Conservation (phyloP, 2,329 filamentous ascomycete species). For the Phoma sp. region DNA sequence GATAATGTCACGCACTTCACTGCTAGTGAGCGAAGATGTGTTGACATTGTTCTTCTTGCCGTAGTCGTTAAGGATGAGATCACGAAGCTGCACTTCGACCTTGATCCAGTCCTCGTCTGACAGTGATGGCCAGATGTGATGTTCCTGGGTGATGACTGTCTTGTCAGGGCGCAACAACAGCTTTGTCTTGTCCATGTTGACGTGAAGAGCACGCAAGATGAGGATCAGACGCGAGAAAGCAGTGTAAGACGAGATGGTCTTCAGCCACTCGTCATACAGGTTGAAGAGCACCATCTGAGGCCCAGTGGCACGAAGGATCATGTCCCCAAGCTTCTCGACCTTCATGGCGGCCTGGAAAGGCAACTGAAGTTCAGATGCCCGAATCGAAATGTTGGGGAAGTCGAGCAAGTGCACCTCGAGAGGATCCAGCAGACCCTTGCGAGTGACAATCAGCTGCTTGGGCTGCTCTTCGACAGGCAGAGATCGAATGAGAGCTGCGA, state of each 20-base stretch:
- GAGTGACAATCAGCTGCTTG: slow-evolving; percentile 97
- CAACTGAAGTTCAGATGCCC: slow-evolving; percentile 93
- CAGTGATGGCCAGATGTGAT: slow-evolving; percentile 97
- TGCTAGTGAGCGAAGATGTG: slow-evolving; percentile 92
- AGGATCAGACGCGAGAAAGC: slow-evolving; percentile 95
- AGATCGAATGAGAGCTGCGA: slow-evolving; percentile 93
- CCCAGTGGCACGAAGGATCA: slow-evolving; percentile 96
- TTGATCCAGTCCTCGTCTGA: slow-evolving; percentile 99
- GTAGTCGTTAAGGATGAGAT: slow-evolving; percentile 97
- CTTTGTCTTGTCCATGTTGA: slow-evolving; percentile 99
- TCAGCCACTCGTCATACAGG: slow-evolving; percentile 97
- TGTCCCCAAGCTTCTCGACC: slow-evolving; percentile 98
- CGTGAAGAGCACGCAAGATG: slow-evolving; percentile 92
- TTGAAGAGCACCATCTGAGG: slow-evolving; percentile 99
- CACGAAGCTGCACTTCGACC: slow-evolving; percentile 94
- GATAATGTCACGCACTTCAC: slow-evolving; percentile 97
- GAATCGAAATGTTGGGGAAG: slow-evolving; percentile 98
- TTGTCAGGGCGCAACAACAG: slow-evolving; percentile 93
- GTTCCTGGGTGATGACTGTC: slow-evolving; percentile 96
- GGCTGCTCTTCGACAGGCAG: slow-evolving; percentile 97
- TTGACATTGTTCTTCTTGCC: slow-evolving; percentile 99
- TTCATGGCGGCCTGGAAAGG: slow-evolving; percentile 99
- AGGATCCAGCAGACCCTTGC: slow-evolving; percentile 95
- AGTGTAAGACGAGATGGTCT: slow-evolving; percentile 97
- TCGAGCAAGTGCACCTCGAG: slow-evolving; percentile 96